These are phyloP conservation scores for Hypsizygus marmoreus DNA, from an alignment of 768 basidiomycete species.

Conservation along the genomic window DNA sequence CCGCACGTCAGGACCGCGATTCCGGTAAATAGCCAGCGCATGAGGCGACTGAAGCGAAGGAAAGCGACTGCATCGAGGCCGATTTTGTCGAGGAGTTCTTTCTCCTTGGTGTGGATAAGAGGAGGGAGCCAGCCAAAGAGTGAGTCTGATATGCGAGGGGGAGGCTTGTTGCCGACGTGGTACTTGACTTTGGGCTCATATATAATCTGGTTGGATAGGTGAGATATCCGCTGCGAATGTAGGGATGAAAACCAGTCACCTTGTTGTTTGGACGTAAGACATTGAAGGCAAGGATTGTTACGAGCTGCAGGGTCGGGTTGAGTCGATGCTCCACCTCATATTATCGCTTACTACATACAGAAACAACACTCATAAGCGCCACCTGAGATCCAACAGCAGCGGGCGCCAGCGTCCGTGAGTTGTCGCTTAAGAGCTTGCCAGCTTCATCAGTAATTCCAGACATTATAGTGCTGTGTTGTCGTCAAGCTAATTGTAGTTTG, in stretches of 20 bases:
- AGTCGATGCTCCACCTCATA: too few relatives aligned
- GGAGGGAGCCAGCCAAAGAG: conserved; percentile 91
- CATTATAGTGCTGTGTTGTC: too few relatives aligned
- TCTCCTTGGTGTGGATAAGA: conserved; percentile 79
- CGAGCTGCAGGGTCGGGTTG: conserved; percentile 56
- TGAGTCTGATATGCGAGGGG: conserved; percentile 80
- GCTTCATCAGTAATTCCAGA: conserved; percentile 37
- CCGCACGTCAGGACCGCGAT: conserved; percentile 67
- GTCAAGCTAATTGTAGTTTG: conserved; percentile 1
- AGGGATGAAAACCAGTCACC: conserved; percentile 37
- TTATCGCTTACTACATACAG: conserved; percentile 68
- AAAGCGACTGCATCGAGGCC: conserved; percentile 94
- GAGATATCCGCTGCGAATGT: conserved; percentile 6
- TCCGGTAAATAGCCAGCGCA: conserved; percentile 69
- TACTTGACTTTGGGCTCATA: conserved; percentile 96
- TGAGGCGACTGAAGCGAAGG: conserved; percentile 87
- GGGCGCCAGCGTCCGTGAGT: conserved; percentile 73
- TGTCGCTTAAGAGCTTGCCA: conserved; percentile 40
- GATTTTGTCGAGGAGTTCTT: conserved; percentile 84
- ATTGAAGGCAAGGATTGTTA: conserved; percentile 79
- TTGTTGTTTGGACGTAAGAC: conserved; percentile 86
- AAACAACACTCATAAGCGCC: conserved; percentile 68
- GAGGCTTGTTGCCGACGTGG: conserved; percentile 73
- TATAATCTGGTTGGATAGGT: conserved; percentile 55
- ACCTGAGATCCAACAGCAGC: conserved; percentile 80